These are phyloP conservation scores for Boletus mariae DNA, from an alignment of 1,284 basidiomycete species.

Conservation along the genomic window DNA sequence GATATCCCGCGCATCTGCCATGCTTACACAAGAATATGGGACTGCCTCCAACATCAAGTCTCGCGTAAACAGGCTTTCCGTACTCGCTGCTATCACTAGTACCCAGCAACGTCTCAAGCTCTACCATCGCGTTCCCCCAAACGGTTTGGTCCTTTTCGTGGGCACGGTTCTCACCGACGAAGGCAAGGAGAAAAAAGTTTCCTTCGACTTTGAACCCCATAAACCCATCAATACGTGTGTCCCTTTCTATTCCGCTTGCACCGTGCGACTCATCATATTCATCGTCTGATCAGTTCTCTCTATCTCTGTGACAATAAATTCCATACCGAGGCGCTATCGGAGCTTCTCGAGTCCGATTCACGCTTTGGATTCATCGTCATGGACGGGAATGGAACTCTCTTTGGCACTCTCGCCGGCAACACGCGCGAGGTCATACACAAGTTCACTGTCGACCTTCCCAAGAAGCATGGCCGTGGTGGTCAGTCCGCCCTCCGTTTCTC, in stretches of 20 bases:
- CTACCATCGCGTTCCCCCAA: conserved; percentile 94
- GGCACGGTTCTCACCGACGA: conserved; percentile 98
- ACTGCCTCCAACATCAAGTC: conserved; percentile 99
- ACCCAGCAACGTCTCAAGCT: conserved; percentile 99
- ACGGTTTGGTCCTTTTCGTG: conserved; percentile 95
- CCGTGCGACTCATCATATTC: not conserved
- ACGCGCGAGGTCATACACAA: conserved; percentile 97
- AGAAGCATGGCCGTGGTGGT: conserved; percentile 99
- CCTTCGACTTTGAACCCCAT: conserved; percentile 96
- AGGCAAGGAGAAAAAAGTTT: conserved; percentile 98
- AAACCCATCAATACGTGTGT: conserved; percentile 97
- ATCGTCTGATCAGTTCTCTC: conserved; percentile 61
- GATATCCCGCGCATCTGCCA: conserved; percentile 89
- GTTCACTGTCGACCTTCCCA: conserved; percentile 98
- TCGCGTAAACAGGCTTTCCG: conserved; percentile 96
- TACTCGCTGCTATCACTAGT: conserved; percentile 96
- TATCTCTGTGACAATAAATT: conserved; percentile 99
- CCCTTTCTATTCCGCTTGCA: not conserved
- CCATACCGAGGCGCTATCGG: conserved; percentile 96
- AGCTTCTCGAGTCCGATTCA: conserved; percentile 95
- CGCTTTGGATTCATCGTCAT: conserved; percentile 99
- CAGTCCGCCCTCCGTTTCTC: conserved; percentile 99
- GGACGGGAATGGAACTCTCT: conserved; percentile 97
- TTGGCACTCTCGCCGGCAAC: conserved; percentile 95
- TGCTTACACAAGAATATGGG: conserved; percentile 98